Conservation (phyloP, 441 rosid species). For the Daphne laureola region DNA sequence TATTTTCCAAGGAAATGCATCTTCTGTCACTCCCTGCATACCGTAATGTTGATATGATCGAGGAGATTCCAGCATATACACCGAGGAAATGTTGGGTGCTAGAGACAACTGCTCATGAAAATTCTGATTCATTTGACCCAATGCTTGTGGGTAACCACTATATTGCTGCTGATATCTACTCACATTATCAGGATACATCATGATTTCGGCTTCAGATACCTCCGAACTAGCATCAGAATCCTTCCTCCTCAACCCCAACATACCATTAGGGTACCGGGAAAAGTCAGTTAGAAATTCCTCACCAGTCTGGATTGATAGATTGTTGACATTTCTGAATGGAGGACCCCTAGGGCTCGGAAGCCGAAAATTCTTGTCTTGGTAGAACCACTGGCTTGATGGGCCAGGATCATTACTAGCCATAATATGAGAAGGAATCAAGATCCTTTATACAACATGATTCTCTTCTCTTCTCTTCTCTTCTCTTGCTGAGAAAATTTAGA, state of each 20-base stretch:
- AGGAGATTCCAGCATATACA: slow-evolving; percentile 32
- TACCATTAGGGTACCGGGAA: slow-evolving; percentile 32
- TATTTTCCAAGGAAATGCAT: slow-evolving; percentile 23
- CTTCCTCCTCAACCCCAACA: slow-evolving; percentile 31
- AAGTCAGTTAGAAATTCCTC: slow-evolving; percentile 59
- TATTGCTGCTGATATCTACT: slow-evolving; percentile 17
- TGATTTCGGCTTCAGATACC: slow-evolving; percentile 21
- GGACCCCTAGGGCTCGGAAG: slow-evolving; percentile 13
- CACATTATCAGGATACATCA: slow-evolving; percentile 16
- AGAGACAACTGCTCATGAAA: slow-evolving; percentile 12
- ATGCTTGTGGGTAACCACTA: slow-evolving; percentile 13
- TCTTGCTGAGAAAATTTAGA: background rate
- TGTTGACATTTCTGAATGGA: slow-evolving; percentile 21
- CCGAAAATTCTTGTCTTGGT: slow-evolving; percentile 21
- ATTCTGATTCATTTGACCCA: slow-evolving; percentile 13
- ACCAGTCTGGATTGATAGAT: slow-evolving; percentile 48
- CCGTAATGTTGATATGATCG: slow-evolving; percentile 24
- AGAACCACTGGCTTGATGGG: slow-evolving; percentile 25
- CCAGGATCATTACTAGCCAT: slow-evolving; percentile 51
- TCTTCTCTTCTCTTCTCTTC: background rate
- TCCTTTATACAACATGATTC: slow-evolving; percentile 6
- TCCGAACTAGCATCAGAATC: slow-evolving; percentile 25
- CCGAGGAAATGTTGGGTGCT: slow-evolving; percentile 7
- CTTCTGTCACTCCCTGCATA: slow-evolving; percentile 22
- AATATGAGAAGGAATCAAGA: slow-evolving; percentile 14